These are phyloP conservation scores for Trichoderma gamsii DNA, from an alignment of 495 filamentous ascomycete species.

Conservation along the genomic window DNA sequence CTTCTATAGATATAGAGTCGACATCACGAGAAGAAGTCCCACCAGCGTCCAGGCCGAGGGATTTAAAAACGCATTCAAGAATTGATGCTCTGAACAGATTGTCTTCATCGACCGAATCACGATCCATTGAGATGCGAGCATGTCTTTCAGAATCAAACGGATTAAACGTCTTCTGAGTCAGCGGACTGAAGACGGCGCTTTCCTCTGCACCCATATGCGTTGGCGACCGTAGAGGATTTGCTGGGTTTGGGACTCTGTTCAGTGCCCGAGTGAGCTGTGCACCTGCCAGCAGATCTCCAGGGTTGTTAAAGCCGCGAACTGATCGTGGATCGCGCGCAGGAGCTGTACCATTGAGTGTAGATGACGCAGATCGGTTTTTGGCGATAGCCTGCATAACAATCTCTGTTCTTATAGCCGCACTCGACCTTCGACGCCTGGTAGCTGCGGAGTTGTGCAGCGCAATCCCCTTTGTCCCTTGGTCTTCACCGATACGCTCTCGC, in stretches of 20 bases:
- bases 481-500: conserved; percentile 71
- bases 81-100: conserved; percentile 82
- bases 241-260: background rate
- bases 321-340: conserved; percentile 31
- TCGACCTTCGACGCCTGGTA: conserved; percentile 62
- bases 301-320: conserved; percentile 51
- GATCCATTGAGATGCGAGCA: conserved; percentile 48
- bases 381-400: conserved; percentile 64
- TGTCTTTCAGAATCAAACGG: conserved; percentile 54
- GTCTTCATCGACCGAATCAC: conserved; percentile 79
- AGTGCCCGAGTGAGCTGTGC: conserved; percentile 63
- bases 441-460: conserved; percentile 77
- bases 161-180: conserved; percentile 52
- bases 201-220: background rate
- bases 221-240: background rate
- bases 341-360: conserved; percentile 20
- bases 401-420: conserved; percentile 71
- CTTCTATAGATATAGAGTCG: conserved; percentile 73
- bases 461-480: conserved; percentile 89
- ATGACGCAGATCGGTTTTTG: conserved; percentile 32
- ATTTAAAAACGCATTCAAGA: conserved; percentile 91
- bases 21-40: conserved; percentile 58
- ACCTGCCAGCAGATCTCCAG: conserved; percentile 76
- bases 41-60: conserved; percentile 72
- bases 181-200: conserved; percentile 42